A percentile compares a stretch with the other conserved stretches of the same genome.
Conservation (phyloP, 1,284 basidiomycete genomes). For the Amylostereum areolatum region DNA sequence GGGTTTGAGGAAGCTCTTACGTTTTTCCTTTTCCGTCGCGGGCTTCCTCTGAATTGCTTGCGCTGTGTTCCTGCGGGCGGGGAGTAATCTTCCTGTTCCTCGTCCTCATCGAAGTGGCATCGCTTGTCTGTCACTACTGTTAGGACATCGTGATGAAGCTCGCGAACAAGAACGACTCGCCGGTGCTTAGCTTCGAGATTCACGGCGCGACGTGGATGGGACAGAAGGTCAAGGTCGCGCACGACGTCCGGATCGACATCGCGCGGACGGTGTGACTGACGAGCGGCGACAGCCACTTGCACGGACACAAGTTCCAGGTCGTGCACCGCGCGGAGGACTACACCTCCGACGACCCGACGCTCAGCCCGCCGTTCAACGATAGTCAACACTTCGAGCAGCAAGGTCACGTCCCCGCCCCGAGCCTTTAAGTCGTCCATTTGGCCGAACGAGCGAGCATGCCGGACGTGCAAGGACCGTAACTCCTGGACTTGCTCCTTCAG, state of each 20-base stretch:
- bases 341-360: constrained; percentile 65
- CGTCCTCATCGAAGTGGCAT: constrained; percentile 34
- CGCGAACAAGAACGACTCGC: constrained; percentile 74
- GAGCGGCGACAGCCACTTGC: constrained; percentile 81
- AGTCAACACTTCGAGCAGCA: too few relatives aligned
- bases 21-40: constrained; percentile 94
- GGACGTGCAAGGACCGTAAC: too few relatives aligned
- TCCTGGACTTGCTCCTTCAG: too few relatives aligned
- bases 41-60: constrained; percentile 52
- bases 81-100: constrained; percentile 44
- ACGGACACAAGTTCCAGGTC: constrained; percentile 81
- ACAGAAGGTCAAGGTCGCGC: constrained; percentile 51
- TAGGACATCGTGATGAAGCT: constrained; percentile 78
- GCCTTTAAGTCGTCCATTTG: too few relatives aligned
- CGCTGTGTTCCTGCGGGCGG: constrained; percentile 17
- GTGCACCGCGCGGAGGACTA: constrained; percentile 70
- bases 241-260: constrained; percentile 76
- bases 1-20: constrained; percentile 89
- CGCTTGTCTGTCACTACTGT: constrained; percentile 14
- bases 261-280: too few relatives aligned
- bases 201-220: constrained; percentile 49
- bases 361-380: constrained; percentile 80
- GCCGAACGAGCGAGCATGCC: too few relatives aligned
- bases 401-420: too few relatives aligned
- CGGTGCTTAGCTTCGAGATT: constrained; percentile 73